Evolutionary conservation across 768 basidiomycete species (phyloP).

Genomic region (Pisolithus tinctorius): DNA sequence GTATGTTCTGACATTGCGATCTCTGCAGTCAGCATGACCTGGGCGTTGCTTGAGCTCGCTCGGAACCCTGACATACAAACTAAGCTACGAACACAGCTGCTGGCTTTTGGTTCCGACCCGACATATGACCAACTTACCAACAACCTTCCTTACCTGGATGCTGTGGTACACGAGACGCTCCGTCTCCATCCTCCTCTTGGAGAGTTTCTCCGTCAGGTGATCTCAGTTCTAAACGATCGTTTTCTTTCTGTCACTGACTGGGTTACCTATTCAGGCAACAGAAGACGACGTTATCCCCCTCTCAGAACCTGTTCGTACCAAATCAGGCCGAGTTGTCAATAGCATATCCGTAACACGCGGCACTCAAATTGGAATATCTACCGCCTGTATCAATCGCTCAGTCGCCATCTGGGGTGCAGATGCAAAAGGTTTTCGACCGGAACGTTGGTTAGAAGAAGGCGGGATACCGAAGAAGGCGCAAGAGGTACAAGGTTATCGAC

Average conservation of each 20-base stretch:
- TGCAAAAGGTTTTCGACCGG: slow-evolving; percentile 53
- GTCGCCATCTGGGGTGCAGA: slow-evolving; percentile 54
- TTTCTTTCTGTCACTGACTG: neutral
- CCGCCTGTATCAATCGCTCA: slow-evolving; percentile 44
- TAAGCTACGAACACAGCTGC: slow-evolving; percentile 45
- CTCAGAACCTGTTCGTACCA: slow-evolving; percentile 36
- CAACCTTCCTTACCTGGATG: slow-evolving; percentile 48
- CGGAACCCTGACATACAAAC: slow-evolving; percentile 14
- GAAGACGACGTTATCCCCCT: slow-evolving; percentile 57
- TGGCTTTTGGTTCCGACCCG: slow-evolving; percentile 38
- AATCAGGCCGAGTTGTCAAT: slow-evolving; percentile 11
- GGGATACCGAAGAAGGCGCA: slow-evolving; percentile 17
- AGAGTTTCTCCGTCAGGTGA: slow-evolving; percentile 10
- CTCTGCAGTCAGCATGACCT: neutral
- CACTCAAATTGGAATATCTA: slow-evolving; percentile 36
- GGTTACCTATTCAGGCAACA: slow-evolving; percentile 26
- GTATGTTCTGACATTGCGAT: neutral
- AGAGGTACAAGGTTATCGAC: slow-evolving; percentile 32
- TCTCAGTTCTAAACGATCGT: neutral
- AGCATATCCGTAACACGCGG: slow-evolving; percentile 46
- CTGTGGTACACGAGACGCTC: slow-evolving; percentile 30
- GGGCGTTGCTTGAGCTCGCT: slow-evolving; percentile 31
- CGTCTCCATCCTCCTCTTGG: slow-evolving; percentile 27
- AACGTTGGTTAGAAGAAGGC: slow-evolving; percentile 48
- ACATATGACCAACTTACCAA: slow-evolving; percentile 47